Percentiles rank a stretch among this genome's conserved stretches.
phyloP scores from a whole-genome alignment of 2,329 filamentous ascomycete genomes.

The Exserohilum turcica region DNA sequence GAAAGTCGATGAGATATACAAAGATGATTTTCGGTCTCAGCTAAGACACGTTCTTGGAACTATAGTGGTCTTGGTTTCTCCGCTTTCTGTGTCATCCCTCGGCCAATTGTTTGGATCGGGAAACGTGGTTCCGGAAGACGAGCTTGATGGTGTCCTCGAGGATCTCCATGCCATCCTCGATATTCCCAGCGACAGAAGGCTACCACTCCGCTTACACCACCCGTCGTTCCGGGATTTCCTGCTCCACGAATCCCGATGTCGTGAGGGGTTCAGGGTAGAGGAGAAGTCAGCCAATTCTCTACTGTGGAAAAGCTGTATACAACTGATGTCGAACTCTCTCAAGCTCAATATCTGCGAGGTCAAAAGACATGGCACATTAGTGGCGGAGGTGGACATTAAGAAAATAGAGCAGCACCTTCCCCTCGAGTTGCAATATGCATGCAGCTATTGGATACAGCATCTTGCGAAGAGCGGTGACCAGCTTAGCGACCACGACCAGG shows the following conservation, averaged over 20 bases:
- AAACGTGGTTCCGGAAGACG: neutral
- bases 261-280: too few species aligned
- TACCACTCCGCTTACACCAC: neutral
- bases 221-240: slow-evolving; percentile 4
- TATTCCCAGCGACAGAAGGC: neutral
- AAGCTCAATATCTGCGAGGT: too few species aligned
- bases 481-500: neutral
- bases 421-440: neutral
- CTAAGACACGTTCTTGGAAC: neutral
- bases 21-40: neutral
- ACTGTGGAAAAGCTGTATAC: too few species aligned
- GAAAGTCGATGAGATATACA: too few species aligned
- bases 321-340: too few species aligned
- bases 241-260: neutral
- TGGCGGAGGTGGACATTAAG: too few species aligned
- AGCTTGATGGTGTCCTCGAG: neutral
- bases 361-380: too few species aligned
- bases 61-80: neutral
- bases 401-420: too few species aligned
- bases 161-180: neutral
- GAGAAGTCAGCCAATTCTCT: too few species aligned
- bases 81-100: neutral
- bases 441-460: neutral
- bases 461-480: neutral
- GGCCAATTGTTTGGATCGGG: neutral